Percentiles rank a stretch among this genome's conserved stretches.
Conservation (phyloP, 257 asterid genomes). For the Hygrophila difformis region DNA sequence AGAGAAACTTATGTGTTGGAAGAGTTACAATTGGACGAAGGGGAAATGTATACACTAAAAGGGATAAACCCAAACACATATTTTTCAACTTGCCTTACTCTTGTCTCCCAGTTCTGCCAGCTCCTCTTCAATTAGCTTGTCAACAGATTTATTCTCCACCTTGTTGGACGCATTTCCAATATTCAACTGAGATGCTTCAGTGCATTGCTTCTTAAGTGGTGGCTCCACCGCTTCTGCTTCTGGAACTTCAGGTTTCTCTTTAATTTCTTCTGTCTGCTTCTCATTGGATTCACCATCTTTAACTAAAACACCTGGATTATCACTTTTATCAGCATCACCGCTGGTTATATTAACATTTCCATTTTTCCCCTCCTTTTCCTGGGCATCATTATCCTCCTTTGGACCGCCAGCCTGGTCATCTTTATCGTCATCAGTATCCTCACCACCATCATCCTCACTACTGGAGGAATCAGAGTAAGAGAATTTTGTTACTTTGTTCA, state of each 20-base stretch:
- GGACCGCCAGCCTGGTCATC: slow-evolving; percentile 23
- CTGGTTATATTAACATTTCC: slow-evolving; percentile 12
- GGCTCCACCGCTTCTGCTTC: slow-evolving; percentile 48
- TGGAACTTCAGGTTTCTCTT: slow-evolving; percentile 31
- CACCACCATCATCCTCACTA: slow-evolving; percentile 33
- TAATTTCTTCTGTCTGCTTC: slow-evolving; percentile 25
- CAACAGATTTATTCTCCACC: slow-evolving; percentile 57
- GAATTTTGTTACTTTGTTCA: slow-evolving; percentile 71
- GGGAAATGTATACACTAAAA: too few species aligned
- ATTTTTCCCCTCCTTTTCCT: slow-evolving; percentile 13
- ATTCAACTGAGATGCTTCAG: slow-evolving; percentile 24
- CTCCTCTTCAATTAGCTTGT: slow-evolving; percentile 78
- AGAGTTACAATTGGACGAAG: too few species aligned
- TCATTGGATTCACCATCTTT: slow-evolving; percentile 23
- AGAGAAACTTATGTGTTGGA: too few species aligned
- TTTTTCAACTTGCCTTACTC: slow-evolving; percentile 54
- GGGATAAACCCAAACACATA: neutral
- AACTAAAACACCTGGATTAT: slow-evolving; percentile 21
- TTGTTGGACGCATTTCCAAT: slow-evolving; percentile 22
- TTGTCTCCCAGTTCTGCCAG: slow-evolving; percentile 81
- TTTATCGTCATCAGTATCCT: slow-evolving; percentile 30
- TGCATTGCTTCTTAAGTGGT: slow-evolving; percentile 54
- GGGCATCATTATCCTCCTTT: slow-evolving; percentile 18
- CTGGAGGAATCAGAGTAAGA: slow-evolving; percentile 54
- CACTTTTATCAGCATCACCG: slow-evolving; percentile 20